Base-by-base conservation (phyloP, 306 rosid species). In the Sechiopsis laciniata region DNA sequence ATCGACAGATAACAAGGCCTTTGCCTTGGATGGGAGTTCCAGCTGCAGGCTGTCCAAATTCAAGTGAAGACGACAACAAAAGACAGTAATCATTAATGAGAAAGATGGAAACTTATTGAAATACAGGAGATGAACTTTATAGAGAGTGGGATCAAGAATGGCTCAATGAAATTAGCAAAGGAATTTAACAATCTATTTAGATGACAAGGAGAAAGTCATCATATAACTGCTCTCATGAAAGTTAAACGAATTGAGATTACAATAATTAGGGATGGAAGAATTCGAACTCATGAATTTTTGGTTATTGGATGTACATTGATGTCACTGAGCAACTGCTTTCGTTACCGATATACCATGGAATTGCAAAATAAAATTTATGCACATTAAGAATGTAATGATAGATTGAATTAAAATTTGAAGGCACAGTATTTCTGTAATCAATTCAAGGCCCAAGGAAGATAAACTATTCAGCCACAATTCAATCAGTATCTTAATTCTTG, bases 1-100 rank as follows among this genome's bases (percentile, higher is more conserved):
- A 91, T 69, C 82, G 79, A 86, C 96, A 91, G 68, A 74, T 83
- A 1, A 89, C 82, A 59, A 85, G 83, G 67, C 75, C 85, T 24
- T 51, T 74, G 53, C 78, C 71, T 21, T 59, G 32, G 71, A 84
- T 60, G 24, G 91, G 80, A 24, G 80, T 84, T 70, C 97, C 97
- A 55, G 91, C 35, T 21, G 85, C 86, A 76, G 97, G 97, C 96
- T 91, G 85, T 57, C 58, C 71, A 57, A 59, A 19, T 1, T 10
- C 35, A 40, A 65, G 46, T 40, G 6, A 32, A 32, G 37, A 32
- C 37, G 3, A 32, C 37, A 40, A 22, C 7, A 22, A 6, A 68
- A 37, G 42, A 2, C n/a, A 13, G 53, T 21, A 35, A 21, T 17
- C 56, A 21, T 68, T 45, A 22, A 12, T 46, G 11, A 68, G 15